phyloP scores from a whole-genome alignment of 2,329 filamentous ascomycete genomes.

The Fusarium sp. region DNA sequence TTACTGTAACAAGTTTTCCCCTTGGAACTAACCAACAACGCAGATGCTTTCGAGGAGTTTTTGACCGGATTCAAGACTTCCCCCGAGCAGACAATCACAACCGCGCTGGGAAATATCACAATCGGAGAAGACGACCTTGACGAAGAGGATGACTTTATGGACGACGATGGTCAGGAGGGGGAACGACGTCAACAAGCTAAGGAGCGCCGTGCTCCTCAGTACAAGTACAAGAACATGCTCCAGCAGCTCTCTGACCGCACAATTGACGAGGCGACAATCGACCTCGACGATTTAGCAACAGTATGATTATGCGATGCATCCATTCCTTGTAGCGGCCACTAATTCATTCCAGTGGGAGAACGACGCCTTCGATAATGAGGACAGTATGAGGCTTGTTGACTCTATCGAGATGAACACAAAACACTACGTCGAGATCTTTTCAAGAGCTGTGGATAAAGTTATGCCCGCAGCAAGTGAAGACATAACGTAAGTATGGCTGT shows the following conservation, averaged over 20 bases:
- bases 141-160: constrained; percentile 94
- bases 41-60: constrained; percentile 89
- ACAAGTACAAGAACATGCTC: constrained; percentile 90
- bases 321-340: constrained; percentile 24
- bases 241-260: constrained; percentile 88
- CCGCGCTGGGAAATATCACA: constrained; percentile 85
- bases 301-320: constrained; percentile 62
- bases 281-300: constrained; percentile 86
- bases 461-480: constrained; percentile 84
- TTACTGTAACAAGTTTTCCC: constrained; percentile 8
- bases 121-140: constrained; percentile 88
- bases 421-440: constrained; percentile 94
- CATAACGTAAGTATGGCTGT: constrained; percentile 70
- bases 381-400: constrained; percentile 79
- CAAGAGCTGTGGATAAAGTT: constrained; percentile 86
- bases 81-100: constrained; percentile 77
- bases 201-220: constrained; percentile 69
- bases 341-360: constrained; percentile 75
- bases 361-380: constrained; percentile 63
- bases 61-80: constrained; percentile 87
- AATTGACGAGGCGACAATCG: constrained; percentile 82
- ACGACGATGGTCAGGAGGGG: constrained; percentile 76
- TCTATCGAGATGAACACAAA: constrained; percentile 92
- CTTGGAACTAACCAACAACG: constrained; percentile 46
- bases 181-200: constrained; percentile 63